phyloP scores from a whole-genome alignment of 2,329 filamentous ascomycete genomes.

The Parascedosporium putredinis region DNA sequence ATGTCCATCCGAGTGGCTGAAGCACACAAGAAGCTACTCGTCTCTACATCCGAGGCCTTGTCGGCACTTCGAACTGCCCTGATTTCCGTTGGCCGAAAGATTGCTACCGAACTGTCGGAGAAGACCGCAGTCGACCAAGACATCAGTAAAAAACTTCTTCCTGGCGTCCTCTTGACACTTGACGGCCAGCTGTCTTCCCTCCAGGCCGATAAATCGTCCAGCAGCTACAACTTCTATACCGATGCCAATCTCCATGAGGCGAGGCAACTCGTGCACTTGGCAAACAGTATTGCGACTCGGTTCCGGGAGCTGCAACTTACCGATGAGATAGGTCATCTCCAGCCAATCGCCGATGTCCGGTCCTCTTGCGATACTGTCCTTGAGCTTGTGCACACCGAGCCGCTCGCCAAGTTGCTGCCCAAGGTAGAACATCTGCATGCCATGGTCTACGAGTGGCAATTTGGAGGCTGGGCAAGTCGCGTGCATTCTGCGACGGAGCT shows the following conservation, averaged over 20 bases:
- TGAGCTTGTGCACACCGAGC: slow-evolving; percentile 66
- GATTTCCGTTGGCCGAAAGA: slow-evolving; percentile 30
- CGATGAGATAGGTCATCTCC: slow-evolving; percentile 62
- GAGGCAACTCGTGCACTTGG: slow-evolving; percentile 59
- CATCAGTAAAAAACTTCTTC: slow-evolving; percentile 47
- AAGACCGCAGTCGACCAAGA: slow-evolving; percentile 18
- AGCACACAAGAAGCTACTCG: slow-evolving; percentile 46
- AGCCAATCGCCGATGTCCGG: slow-evolving; percentile 68
- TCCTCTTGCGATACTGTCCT: slow-evolving; percentile 64
- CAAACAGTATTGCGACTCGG: slow-evolving; percentile 57
- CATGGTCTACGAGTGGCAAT: slow-evolving; percentile 88
- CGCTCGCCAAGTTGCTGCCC: slow-evolving; percentile 75
- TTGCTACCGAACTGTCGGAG: slow-evolving; percentile 18
- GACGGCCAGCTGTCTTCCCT: slow-evolving; percentile 45
- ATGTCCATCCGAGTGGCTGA: slow-evolving; percentile 52
- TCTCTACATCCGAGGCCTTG: slow-evolving; percentile 27
- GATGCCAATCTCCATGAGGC: slow-evolving; percentile 69
- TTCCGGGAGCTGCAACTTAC: slow-evolving; percentile 61
- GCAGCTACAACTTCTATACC: slow-evolving; percentile 78
- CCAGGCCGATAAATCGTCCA: slow-evolving; percentile 22
- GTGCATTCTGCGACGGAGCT: slow-evolving; percentile 59
- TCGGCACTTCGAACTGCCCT: slow-evolving; percentile 34
- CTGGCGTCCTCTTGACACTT: slow-evolving; percentile 55
- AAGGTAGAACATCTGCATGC: slow-evolving; percentile 80
- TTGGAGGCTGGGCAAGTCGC: slow-evolving; percentile 71